Evolutionary conservation across 805 yeast genomes (phyloP).

Genomic region (Metschnikowia continentalis): DNA sequence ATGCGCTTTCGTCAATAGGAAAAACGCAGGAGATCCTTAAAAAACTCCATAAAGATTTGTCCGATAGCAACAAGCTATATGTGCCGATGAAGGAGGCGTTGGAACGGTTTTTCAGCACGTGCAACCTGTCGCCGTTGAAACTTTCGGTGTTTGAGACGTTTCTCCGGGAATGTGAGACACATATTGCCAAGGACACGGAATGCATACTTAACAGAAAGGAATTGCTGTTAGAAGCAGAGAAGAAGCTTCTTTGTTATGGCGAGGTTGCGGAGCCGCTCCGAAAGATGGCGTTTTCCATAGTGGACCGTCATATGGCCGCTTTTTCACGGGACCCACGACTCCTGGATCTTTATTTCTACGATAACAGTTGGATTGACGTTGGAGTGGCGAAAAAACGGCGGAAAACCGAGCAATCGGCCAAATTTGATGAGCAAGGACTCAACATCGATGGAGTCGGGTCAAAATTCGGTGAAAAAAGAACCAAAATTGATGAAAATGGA

Average conservation of each 20-base stretch:
- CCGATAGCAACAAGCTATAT: constrained; percentile 37
- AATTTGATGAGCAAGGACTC: too few species aligned
- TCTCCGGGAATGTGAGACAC: constrained; percentile 52
- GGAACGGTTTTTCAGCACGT: constrained; percentile 45
- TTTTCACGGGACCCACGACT: constrained; percentile 44
- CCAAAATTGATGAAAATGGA: too few species aligned
- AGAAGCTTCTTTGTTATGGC: constrained; percentile 58
- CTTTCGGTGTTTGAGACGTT: constrained; percentile 57
- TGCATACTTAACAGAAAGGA: constrained; percentile 9
- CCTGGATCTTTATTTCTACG: constrained; percentile 57
- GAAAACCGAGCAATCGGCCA: not conserved
- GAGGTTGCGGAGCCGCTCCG: constrained; percentile 45
- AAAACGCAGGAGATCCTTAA: constrained; percentile 55
- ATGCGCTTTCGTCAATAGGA: constrained; percentile 63
- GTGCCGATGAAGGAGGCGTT: constrained; percentile 52
- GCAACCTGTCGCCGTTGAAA: constrained; percentile 51
- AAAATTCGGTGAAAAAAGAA: too few species aligned
- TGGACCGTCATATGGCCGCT: constrained; percentile 45
- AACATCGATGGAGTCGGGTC: too few species aligned
- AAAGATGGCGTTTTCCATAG: constrained; percentile 39
- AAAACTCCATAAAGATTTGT: constrained; percentile 51
- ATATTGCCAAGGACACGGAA: constrained; percentile 27
- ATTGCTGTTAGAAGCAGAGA: constrained; percentile 47
- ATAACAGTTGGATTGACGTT: constrained; percentile 60
- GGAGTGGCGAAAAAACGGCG: constrained; percentile 20